phyloP scores from a whole-genome alignment of 345 rosid genomes.

The Chamaenerion angustifolium region DNA sequence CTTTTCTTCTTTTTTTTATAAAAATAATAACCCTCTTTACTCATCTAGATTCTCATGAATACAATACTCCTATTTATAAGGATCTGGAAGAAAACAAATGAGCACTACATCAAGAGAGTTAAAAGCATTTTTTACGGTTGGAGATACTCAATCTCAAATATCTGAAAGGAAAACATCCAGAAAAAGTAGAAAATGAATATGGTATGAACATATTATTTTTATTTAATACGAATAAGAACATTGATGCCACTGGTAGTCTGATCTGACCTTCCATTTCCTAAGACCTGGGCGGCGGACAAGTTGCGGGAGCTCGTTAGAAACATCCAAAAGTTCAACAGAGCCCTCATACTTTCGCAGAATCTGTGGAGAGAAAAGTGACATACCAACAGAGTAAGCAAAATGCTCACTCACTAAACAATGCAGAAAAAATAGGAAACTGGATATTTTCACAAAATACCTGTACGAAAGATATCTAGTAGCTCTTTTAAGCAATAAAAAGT shows the following conservation, averaged over 20 bases:
- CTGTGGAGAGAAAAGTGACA: conserved; percentile 19
- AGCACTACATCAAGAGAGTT: background rate
- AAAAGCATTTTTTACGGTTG: background rate
- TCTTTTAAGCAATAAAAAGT: too few species aligned
- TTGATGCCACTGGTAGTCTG: background rate
- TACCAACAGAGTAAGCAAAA: background rate
- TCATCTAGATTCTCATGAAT: too few species aligned
- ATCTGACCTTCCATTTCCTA: conserved; percentile 76
- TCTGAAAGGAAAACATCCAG: too few species aligned
- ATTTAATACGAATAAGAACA: background rate
- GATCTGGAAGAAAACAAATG: background rate
- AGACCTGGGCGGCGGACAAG: conserved; percentile 79
- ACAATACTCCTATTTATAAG: too few species aligned
- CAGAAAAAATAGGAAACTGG: too few species aligned
- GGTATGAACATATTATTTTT: background rate
- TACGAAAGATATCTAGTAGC: too few species aligned
- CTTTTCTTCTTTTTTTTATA: too few species aligned
- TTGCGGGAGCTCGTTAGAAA: conserved; percentile 64
- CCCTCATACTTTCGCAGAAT: conserved; percentile 66
- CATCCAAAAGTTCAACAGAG: conserved; percentile 79
- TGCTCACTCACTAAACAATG: too few species aligned
- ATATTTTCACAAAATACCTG: too few species aligned
- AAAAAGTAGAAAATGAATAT: background rate
- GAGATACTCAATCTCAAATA: too few species aligned
- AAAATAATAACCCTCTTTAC: too few species aligned